Evolutionary conservation across 2,329 filamentous ascomycete genomes (phyloP), one percentile per base, ranked within the genome.

Genomic region (Alternaria arborescens): DNA sequence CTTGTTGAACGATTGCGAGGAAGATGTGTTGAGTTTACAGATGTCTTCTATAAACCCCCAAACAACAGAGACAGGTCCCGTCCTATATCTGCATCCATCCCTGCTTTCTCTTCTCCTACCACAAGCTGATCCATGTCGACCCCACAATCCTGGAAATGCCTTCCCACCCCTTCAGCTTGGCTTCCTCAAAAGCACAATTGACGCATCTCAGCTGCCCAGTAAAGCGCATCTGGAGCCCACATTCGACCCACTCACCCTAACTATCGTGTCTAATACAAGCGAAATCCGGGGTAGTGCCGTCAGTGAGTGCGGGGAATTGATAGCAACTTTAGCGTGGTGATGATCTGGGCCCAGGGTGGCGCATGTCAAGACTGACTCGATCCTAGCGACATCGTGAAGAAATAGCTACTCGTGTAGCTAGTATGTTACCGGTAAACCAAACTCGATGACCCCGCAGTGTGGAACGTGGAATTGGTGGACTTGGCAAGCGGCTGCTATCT

Each of bases 221-320:
- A 22, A 57, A 57, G 52, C 16, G 52, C 24, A 22, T 48, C 22
- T 24, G 22, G 42, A 52, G 41, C 50, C 42, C 30, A 50, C 44
- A 42, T 43, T 16, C 22, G 56, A 40, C 55, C 51, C 62, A 62
- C 57, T 54, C n/a, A 40, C 4, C 52, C 14, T 8, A 20, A 6
- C 7, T 16, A 36, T 28, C 42, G 38, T 56, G 61, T 22, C 54
- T 54, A 68, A 61, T 42, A 55, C 43, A 40, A 51, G 56, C 41
- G 53, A 60, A 50, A 63, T 64, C 67, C 68, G 51, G 71, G 70
- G 68, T 69, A 72, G 62, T 20, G 22, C 40, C 18, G 32, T 52
- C 65, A 57, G 54, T 42, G 30, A 63, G 56, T 73, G 72, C 71
- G 72, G 72, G 71, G 71, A 70, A 70, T 40, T n/a, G 26, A 38